These are phyloP conservation scores for Musa beccarii DNA, from an alignment of 176 grass and related monocot species.

Conservation along the genomic window DNA sequence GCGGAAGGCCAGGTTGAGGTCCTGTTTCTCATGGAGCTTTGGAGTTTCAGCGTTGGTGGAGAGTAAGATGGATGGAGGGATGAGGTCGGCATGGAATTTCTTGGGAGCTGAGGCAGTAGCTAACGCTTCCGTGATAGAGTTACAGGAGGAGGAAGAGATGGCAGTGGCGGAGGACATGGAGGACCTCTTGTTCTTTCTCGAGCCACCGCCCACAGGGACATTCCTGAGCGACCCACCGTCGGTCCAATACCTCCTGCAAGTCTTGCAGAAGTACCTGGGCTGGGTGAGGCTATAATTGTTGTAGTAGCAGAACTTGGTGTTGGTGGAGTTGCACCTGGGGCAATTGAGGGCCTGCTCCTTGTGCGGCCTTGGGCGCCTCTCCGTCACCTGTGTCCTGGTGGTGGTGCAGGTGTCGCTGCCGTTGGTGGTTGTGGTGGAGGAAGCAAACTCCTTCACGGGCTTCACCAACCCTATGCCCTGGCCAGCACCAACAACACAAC, in stretches of 20 bases:
- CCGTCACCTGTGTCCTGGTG: background rate
- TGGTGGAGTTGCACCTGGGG: constrained; percentile 90
- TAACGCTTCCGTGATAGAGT: background rate
- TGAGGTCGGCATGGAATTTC: too few relatives aligned
- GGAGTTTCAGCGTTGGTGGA: too few relatives aligned
- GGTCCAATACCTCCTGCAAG: constrained; percentile 91
- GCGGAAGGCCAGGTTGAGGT: background rate
- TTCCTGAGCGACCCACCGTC: constrained; percentile 87
- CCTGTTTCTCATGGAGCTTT: background rate
- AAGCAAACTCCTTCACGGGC: background rate
- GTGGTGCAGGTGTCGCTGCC: background rate
- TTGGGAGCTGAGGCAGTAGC: too few relatives aligned
- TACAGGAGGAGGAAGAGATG: background rate
- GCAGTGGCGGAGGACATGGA: constrained; percentile 26
- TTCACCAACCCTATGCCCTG: background rate
- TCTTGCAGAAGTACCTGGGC: constrained; percentile 98
- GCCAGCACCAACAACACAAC: background rate
- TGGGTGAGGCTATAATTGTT: constrained; percentile 98
- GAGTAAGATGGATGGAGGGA: too few relatives aligned
- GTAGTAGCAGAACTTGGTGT: constrained; percentile 99
- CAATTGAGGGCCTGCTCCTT: constrained; percentile 62
- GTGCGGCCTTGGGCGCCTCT: constrained; percentile 20
- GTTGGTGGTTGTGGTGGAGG: background rate
- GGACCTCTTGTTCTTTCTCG: constrained; percentile 87
- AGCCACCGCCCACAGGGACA: constrained; percentile 88